Evolutionary conservation across 2,329 filamentous ascomycete genomes (phyloP).

Genomic region (Pyrenophora tritici-repentis): DNA sequence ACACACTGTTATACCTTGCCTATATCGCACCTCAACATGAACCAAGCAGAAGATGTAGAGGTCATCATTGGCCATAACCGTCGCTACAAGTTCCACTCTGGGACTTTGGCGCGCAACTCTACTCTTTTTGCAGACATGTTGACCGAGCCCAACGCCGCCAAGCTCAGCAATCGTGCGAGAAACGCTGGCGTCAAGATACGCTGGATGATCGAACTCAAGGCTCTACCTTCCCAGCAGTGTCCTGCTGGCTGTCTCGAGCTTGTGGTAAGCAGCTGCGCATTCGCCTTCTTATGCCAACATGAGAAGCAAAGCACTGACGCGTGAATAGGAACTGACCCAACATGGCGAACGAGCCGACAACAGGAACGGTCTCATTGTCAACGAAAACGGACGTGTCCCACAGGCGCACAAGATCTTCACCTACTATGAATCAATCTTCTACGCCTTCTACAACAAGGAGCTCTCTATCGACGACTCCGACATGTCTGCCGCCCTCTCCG

Average conservation of each 20-base stretch:
- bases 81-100: conserved; percentile 43
- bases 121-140: conserved; percentile 39
- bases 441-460: conserved; percentile 53
- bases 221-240: conserved; percentile 22
- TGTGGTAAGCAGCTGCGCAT: conserved; percentile 28
- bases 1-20: background rate
- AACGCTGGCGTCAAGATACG: conserved; percentile 32
- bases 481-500: conserved; percentile 48
- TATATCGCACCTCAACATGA: conserved; percentile 21
- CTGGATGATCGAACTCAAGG: conserved; percentile 42
- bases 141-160: conserved; percentile 36
- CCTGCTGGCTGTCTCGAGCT: conserved; percentile 32
- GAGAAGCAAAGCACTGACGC: conserved; percentile 1
- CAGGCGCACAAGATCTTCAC: conserved; percentile 31
- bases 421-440: conserved; percentile 53
- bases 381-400: conserved; percentile 45
- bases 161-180: conserved; percentile 31
- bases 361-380: conserved; percentile 28
- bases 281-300: background rate
- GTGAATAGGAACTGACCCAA: conserved; percentile 40
- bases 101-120: conserved; percentile 40
- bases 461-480: conserved; percentile 49
- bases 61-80: conserved; percentile 38
- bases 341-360: conserved; percentile 35
- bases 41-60: conserved; percentile 44